Evolutionary conservation across 139 green algal genomes (phyloP).

Genomic region (Volvox reticuliferus): DNA sequence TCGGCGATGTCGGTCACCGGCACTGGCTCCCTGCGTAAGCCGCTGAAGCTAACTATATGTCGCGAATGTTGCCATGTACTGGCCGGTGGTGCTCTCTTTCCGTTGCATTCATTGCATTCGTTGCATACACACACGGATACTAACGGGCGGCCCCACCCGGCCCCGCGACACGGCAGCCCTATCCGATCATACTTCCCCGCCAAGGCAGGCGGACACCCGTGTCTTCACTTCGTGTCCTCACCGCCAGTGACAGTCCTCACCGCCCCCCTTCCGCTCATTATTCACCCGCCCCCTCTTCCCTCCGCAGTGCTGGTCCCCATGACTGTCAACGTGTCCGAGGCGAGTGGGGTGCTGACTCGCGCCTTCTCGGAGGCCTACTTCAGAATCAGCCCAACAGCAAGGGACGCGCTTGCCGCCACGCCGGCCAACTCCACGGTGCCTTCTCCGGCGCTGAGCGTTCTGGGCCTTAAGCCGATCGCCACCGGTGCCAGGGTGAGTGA

Average conservation of each 20-base stretch:
- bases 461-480: slow-evolving; percentile 6
- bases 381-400: not conserved
- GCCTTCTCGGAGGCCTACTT: slow-evolving; percentile 24
- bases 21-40: not conserved
- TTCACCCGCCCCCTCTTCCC: not conserved
- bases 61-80: not conserved
- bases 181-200: not conserved
- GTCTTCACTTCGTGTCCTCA: not conserved
- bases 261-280: no score
- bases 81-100: not conserved
- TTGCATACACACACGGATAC: not conserved
- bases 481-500: not conserved
- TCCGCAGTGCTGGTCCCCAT: slow-evolving; percentile 24
- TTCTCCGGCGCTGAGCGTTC: not conserved
- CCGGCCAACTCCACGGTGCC: not conserved
- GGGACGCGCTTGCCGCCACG: not conserved
- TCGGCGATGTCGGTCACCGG: not conserved
- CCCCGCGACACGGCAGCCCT: not conserved
- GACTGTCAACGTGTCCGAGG: not conserved
- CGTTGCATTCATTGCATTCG: not conserved
- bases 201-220: not conserved
- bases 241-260: not conserved
- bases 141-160: not conserved
- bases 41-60: not conserved
- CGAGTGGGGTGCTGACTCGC: not conserved